A percentile compares a stretch with the other conserved stretches of the same genome.
phyloP scores from a whole-genome alignment of 805 yeast species.

The Lipomyces chichibuensis region DNA sequence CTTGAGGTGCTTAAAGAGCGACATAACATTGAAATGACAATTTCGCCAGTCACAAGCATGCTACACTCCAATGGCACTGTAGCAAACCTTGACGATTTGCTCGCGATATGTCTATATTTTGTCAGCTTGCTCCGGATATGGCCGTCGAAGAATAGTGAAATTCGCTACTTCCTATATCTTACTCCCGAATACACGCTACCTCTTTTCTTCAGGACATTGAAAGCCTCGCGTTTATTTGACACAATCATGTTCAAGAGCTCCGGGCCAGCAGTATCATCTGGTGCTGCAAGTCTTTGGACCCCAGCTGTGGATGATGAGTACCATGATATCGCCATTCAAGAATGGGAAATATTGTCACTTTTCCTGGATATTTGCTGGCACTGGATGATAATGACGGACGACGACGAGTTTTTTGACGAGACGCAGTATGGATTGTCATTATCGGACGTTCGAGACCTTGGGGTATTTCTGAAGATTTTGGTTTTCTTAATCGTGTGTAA shows the following conservation, averaged over 20 bases:
- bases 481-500: conserved; percentile 57
- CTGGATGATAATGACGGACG: conserved; percentile 68
- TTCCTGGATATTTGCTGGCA: conserved; percentile 67
- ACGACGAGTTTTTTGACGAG: conserved; percentile 56
- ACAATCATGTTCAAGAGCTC: conserved; percentile 7
- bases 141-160: conserved; percentile 25
- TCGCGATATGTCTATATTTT: conserved; percentile 22
- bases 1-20: conserved; percentile 19
- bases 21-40: conserved; percentile 18
- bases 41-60: conserved; percentile 18
- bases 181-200: conserved; percentile 29
- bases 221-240: conserved; percentile 12
- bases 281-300: conserved; percentile 18
- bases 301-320: conserved; percentile 11
- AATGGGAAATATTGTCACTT: conserved; percentile 48
- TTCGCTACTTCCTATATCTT: conserved; percentile 26
- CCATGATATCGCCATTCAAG: conserved; percentile 11
- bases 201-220: conserved; percentile 20
- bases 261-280: background rate
- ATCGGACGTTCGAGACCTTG: conserved; percentile 49
- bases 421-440: conserved; percentile 49
- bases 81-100: background rate
- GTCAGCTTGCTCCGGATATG: conserved; percentile 28
- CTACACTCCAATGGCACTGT: background rate
- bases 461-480: conserved; percentile 54